Percentiles rank a stretch among this genome's conserved stretches.
These are phyloP conservation scores for Lipomyces orientalis DNA, from an alignment of 805 yeast species.

Conservation along the genomic window DNA sequence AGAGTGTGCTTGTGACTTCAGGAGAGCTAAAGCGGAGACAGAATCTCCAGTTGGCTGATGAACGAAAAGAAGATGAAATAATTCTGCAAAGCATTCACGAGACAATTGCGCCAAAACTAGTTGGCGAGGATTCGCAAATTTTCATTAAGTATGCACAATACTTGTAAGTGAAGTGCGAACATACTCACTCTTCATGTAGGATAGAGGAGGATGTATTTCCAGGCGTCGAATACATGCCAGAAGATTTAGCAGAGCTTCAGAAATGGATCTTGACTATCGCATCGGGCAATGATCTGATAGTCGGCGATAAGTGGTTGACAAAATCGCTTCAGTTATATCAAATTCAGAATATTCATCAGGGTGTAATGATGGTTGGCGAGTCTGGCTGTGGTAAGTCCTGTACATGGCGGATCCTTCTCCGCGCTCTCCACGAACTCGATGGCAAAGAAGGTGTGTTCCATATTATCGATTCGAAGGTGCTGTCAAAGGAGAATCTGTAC, in stretches of 20 bases:
- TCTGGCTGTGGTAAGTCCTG: constrained; percentile 78
- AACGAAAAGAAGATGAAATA: constrained; percentile 37
- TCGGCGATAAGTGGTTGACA: constrained; percentile 53
- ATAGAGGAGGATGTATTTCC: constrained; percentile 37
- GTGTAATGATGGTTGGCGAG: constrained; percentile 78
- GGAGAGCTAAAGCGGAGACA: constrained; percentile 53
- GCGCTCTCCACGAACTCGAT: constrained; percentile 50
- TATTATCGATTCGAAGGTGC: constrained; percentile 75
- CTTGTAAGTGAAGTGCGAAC: neutral
- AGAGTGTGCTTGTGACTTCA: constrained; percentile 65
- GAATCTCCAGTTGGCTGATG: neutral
- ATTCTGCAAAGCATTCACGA: constrained; percentile 62
- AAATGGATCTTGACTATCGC: constrained; percentile 42
- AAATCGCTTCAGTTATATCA: constrained; percentile 68
- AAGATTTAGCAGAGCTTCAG: constrained; percentile 43
- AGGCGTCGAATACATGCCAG: constrained; percentile 35
- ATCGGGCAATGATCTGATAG: constrained; percentile 43
- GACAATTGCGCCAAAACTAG: constrained; percentile 70
- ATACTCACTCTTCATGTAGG: neutral
- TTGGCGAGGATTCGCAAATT: constrained; percentile 55
- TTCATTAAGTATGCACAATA: constrained; percentile 42
- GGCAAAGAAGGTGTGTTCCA: constrained; percentile 50
- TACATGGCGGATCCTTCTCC: constrained; percentile 56
- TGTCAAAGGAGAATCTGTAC: constrained; percentile 67
- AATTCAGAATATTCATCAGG: constrained; percentile 69